A percentile compares a stretch with the other conserved stretches of the same genome.
phyloP scores from a whole-genome alignment of 1,284 basidiomycete species.

The Bondarzewia mesenterica region DNA sequence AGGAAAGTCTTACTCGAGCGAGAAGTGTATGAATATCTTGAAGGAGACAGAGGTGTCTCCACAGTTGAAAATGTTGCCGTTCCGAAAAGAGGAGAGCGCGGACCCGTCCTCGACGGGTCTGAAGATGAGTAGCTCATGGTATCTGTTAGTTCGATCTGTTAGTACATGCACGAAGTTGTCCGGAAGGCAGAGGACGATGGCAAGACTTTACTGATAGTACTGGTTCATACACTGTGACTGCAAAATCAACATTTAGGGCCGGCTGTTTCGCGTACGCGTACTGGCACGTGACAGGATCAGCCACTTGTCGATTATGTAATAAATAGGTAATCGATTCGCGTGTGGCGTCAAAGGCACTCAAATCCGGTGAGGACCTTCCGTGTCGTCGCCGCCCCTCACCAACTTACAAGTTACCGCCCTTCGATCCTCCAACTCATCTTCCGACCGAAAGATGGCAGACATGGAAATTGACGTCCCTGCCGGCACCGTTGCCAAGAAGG shows the following conservation, averaged over 20 bases:
- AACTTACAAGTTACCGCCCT: no score
- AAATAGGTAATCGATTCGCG: no score
- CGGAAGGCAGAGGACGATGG: not conserved
- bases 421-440: no score
- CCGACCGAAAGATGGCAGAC: constrained; percentile 39
- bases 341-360: no score
- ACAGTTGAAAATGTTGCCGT: constrained; percentile 43
- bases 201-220: not conserved
- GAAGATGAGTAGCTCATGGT: constrained; percentile 22
- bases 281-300: constrained; percentile 22
- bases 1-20: constrained; percentile 24
- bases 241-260: constrained; percentile 23
- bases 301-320: no score
- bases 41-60: constrained; percentile 34
- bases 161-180: constrained; percentile 1
- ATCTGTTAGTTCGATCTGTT: not conserved
- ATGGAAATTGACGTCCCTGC: constrained; percentile 72
- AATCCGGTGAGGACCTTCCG: not conserved
- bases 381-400: no score
- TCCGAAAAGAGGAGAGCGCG: constrained; percentile 38
- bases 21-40: constrained; percentile 31
- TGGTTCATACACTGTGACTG: not conserved
- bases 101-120: constrained; percentile 28
- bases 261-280: constrained; percentile 23
- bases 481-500: constrained; percentile 39